These are phyloP conservation scores for Trematosphaeria pertusa DNA, from an alignment of 2,329 filamentous ascomycete species.

Conservation along the genomic window DNA sequence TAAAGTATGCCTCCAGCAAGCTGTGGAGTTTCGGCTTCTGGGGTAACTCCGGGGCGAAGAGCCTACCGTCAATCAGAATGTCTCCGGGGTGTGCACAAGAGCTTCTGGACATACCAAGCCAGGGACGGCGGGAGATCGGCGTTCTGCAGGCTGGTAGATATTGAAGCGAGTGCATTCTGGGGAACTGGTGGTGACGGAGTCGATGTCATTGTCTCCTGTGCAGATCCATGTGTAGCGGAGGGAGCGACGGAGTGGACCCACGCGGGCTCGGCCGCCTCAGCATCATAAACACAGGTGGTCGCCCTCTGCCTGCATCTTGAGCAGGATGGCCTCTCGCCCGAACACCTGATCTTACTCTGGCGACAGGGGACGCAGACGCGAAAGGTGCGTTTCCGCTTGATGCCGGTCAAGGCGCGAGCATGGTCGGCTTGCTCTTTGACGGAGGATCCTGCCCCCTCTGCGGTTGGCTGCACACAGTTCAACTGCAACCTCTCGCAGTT, in stretches of 20 bases:
- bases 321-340: slow-evolving; percentile 39
- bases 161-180: slow-evolving; percentile 16
- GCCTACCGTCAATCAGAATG: slow-evolving; percentile 18
- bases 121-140: slow-evolving; percentile 31
- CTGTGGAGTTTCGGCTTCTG: slow-evolving; percentile 30
- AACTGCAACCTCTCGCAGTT: slow-evolving; percentile 40
- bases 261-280: slow-evolving; percentile 36
- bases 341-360: slow-evolving; percentile 42
- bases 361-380: slow-evolving; percentile 39
- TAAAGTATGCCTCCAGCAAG: slow-evolving; percentile 40
- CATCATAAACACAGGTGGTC: slow-evolving; percentile 35
- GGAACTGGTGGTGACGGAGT: slow-evolving; percentile 22
- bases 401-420: slow-evolving; percentile 29
- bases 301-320: slow-evolving; percentile 35
- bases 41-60: slow-evolving; percentile 33
- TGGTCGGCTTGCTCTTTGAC: slow-evolving; percentile 22
- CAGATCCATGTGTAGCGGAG: slow-evolving; percentile 16
- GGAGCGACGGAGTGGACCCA: slow-evolving; percentile 39
- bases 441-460: slow-evolving; percentile 23
- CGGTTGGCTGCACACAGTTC: slow-evolving; percentile 29
- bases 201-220: slow-evolving; percentile 16
- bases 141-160: slow-evolving; percentile 17
- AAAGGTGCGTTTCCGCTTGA: slow-evolving; percentile 42
- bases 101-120: slow-evolving; percentile 22
- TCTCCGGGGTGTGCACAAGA: neutral